phyloP scores from a whole-genome alignment of 345 rosid genomes.

The Reutealis trisperma region DNA sequence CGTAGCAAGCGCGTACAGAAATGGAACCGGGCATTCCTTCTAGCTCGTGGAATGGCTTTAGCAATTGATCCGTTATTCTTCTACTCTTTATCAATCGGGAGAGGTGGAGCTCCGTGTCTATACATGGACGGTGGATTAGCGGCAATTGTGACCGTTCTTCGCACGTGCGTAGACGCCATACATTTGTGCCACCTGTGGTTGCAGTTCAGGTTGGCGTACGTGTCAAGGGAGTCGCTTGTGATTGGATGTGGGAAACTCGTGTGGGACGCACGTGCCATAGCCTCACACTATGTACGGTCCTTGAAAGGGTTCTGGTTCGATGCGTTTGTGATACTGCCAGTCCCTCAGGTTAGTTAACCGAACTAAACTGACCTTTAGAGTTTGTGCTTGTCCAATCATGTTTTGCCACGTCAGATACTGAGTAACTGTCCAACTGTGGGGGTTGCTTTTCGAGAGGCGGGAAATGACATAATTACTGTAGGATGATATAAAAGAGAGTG shows the following conservation, averaged over 20 bases:
- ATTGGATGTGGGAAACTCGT: slow-evolving; percentile 93
- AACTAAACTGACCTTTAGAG: not conserved
- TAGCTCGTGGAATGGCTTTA: slow-evolving; percentile 78
- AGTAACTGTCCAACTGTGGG: too few relatives aligned
- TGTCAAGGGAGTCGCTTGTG: slow-evolving; percentile 78
- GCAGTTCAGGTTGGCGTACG: slow-evolving; percentile 78
- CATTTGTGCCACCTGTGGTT: slow-evolving; percentile 77
- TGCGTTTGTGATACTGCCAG: slow-evolving; percentile 77
- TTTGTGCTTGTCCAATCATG: not conserved
- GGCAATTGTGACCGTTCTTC: slow-evolving; percentile 59
- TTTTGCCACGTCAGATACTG: not conserved
- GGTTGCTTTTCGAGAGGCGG: not conserved
- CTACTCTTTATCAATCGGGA: slow-evolving; percentile 67
- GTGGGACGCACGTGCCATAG: slow-evolving; percentile 85
- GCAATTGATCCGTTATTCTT: slow-evolving; percentile 86
- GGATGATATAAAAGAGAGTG: not conserved
- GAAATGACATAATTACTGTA: not conserved
- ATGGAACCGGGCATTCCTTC: slow-evolving; percentile 69
- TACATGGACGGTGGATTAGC: slow-evolving; percentile 80
- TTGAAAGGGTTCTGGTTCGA: slow-evolving; percentile 88
- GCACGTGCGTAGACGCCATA: slow-evolving; percentile 65
- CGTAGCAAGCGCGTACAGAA: slow-evolving; percentile 66
- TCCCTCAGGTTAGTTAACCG: slow-evolving; percentile 66
- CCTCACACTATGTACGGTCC: slow-evolving; percentile 61
- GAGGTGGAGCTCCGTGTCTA: slow-evolving; percentile 62